Evolutionary conservation across 2,329 filamentous ascomycete genomes (phyloP).

Genomic region (Beauveria scarabaeidicola): DNA sequence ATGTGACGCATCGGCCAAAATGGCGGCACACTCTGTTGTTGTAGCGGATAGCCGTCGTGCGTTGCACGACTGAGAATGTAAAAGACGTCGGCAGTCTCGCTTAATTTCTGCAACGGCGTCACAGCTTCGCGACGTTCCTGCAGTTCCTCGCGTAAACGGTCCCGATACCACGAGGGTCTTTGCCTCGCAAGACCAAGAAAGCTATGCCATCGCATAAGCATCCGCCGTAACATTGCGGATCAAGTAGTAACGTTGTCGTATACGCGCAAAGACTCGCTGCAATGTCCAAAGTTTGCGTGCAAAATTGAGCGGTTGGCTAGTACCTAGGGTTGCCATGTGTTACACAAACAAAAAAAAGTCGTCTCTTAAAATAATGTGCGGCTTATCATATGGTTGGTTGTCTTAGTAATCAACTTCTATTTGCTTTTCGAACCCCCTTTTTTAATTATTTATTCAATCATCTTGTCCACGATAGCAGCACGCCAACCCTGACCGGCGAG

Average conservation of each 20-base stretch:
- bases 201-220: slow-evolving; percentile 13
- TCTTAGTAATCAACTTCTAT: too few species aligned
- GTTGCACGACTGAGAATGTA: slow-evolving; percentile 31
- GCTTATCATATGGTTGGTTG: too few species aligned
- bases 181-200: slow-evolving; percentile 23
- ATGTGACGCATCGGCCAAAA: slow-evolving; percentile 17
- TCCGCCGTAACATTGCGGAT: background rate
- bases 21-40: slow-evolving; percentile 19
- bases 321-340: too few species aligned
- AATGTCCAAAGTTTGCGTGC: background rate
- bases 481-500: too few species aligned
- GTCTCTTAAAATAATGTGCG: too few species aligned
- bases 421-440: too few species aligned
- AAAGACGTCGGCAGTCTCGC: slow-evolving; percentile 36
- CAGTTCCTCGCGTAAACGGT: slow-evolving; percentile 31
- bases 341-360: too few species aligned
- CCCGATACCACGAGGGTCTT: slow-evolving; percentile 29
- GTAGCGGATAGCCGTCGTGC: slow-evolving; percentile 28
- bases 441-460: too few species aligned
- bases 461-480: too few species aligned
- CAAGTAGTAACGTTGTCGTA: background rate
- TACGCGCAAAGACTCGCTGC: background rate
- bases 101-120: slow-evolving; percentile 25
- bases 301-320: background rate
- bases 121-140: slow-evolving; percentile 25